A percentile compares a stretch with the other conserved stretches of the same genome.
phyloP scores from a whole-genome alignment of 306 rosid species.

The Lathyrus sativus region DNA sequence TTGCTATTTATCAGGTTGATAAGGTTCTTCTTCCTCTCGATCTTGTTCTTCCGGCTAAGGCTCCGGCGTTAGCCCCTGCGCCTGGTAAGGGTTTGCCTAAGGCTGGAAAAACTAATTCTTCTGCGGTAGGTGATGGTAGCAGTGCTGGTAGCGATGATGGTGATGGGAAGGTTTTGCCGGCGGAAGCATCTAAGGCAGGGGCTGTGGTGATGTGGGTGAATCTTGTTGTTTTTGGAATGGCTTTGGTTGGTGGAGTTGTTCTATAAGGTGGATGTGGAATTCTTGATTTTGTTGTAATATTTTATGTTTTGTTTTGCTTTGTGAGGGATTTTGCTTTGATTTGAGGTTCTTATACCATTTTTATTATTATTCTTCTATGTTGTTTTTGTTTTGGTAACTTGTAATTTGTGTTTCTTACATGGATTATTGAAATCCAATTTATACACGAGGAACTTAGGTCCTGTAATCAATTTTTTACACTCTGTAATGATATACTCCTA shows the following conservation, averaged over 20 bases:
- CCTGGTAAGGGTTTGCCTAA: constrained; percentile 38
- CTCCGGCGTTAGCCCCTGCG: constrained; percentile 52
- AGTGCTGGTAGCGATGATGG: constrained; percentile 3
- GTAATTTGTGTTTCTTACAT: neutral
- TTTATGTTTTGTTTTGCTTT: neutral
- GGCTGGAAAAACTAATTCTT: constrained; percentile 29
- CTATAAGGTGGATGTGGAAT: constrained; percentile 16
- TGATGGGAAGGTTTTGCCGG: constrained; percentile 34
- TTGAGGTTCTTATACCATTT: constrained; percentile 3
- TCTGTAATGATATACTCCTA: no score
- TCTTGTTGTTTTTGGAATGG: constrained; percentile 36
- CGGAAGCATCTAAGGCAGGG: constrained; percentile 20
- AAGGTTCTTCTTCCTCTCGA: constrained; percentile 72
- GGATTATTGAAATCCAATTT: constrained; percentile 2
- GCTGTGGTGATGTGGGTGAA: constrained; percentile 6
- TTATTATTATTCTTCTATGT: neutral
- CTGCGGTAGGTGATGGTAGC: constrained; percentile 15
- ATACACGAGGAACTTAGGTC: neutral
- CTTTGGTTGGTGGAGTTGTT: constrained; percentile 28
- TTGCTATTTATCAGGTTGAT: constrained; percentile 62
- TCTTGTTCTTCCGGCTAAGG: constrained; percentile 52
- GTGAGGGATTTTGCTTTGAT: constrained; percentile 7
- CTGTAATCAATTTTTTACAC: no score
- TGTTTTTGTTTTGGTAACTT: constrained; percentile 3
- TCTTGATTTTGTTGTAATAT: constrained; percentile 24